A percentile compares a stretch with the other conserved stretches of the same genome.
Conservation (phyloP, 225 moss, liverwort and hornwort species). For the Anthoceros angustus region DNA sequence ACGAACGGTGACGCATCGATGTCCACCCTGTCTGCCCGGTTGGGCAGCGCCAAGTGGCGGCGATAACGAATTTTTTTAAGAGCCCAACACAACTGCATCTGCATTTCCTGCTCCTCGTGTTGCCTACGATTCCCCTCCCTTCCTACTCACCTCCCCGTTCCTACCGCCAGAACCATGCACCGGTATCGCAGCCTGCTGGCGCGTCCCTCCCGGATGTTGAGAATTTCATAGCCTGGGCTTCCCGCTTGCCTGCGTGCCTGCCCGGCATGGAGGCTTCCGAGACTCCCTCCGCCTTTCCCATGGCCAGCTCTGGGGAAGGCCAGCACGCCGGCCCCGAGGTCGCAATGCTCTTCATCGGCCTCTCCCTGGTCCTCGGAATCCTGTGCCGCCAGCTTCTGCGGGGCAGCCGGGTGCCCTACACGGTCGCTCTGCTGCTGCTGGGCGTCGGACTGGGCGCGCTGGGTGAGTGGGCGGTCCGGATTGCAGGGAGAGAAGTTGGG, state of each 20-base stretch:
- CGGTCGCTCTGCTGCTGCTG: conserved; percentile 65
- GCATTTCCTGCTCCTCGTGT: too few species aligned
- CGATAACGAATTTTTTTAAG: too few species aligned
- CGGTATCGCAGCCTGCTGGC: too few species aligned
- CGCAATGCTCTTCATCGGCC: conserved; percentile 67
- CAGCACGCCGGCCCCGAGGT: conserved; percentile 29
- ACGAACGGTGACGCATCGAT: too few species aligned
- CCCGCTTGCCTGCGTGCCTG: not conserved
- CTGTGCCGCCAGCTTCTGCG: conserved; percentile 44
- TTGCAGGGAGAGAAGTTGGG: not conserved
- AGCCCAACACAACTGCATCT: too few species aligned
- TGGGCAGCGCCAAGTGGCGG: too few species aligned
- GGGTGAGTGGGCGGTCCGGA: conserved; percentile 24
- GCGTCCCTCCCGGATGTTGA: too few species aligned
- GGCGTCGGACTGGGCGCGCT: conserved; percentile 60
- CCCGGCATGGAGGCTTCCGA: not conserved
- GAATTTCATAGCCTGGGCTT: too few species aligned
- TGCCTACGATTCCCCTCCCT: too few species aligned
- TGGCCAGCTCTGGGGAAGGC: not conserved
- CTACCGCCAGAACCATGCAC: too few species aligned
- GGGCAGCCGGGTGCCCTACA: conserved; percentile 65
- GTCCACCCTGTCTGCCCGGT: too few species aligned
- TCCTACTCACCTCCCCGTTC: too few species aligned
- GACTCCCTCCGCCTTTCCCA: not conserved
- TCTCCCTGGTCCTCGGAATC: conserved; percentile 64